Base-by-base conservation (phyloP, 2,329 filamentous ascomycete species). In the Simplicillium sp. region DNA sequence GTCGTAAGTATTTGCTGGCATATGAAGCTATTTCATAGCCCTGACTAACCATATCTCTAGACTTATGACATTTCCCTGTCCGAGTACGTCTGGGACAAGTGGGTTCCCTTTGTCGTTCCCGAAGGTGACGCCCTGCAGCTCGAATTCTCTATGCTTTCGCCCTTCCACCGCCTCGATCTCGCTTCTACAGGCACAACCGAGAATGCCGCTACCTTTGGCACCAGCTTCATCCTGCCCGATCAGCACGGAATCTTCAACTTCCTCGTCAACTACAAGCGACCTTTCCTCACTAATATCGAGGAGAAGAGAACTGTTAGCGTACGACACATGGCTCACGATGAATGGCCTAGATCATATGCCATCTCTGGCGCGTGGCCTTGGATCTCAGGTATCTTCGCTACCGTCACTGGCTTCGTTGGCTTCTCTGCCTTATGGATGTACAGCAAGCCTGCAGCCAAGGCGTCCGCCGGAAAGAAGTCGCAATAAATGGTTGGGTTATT, bases 221-320 rank as follows among this genome's bases (percentile, higher is more conserved):
- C 77, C 36, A 73, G 77, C 17, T 96, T 98, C 66, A 84, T 73
- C 48, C 75, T 90, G 4, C 92, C 92, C 4, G 92, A 98, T 61
- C 92, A 98, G 66, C 92, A 98, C 68, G 92, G 92, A 58, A 96
- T 98, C 66, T 98, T 97, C 75, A 94, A 94, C 68, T 97, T 98
- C 75, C 80, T 82, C 58, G 75, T 97, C 63, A 94, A 96, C 73
- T 96, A 97, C 75, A 94, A 94, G 72, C 81, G 92, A 7, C 88
- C 90, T 1, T 94, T 96, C 71, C 66, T 94, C 51, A 92, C 80
- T 54, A 84, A 81, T 59, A 61, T 98, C 40, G 89, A 96, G 58
- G 88, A 96, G 70, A 97, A 97, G 78, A 77, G 82, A 52, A 92
- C 90, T 16, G 89, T 97, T 40, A 94, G 89, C 1, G 87, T 98